Conservation (phyloP, 2,329 filamentous ascomycete species). For the Xylaria digitata region DNA sequence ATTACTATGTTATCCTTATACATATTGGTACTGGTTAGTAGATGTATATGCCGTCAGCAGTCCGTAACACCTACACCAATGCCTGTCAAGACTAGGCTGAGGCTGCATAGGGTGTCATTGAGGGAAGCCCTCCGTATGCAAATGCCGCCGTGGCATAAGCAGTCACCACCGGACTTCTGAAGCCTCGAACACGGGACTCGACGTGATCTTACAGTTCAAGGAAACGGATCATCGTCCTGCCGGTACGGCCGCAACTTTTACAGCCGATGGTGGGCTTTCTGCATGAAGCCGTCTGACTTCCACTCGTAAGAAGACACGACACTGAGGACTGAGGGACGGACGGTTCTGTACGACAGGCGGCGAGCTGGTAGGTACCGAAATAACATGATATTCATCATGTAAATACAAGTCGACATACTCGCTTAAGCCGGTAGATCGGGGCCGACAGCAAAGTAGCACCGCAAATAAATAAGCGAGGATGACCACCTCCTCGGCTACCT, state of each 20-base stretch:
- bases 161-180: not conserved
- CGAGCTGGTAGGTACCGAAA: not conserved
- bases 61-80: not conserved
- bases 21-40: not conserved
- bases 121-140: not conserved
- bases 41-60: not conserved
- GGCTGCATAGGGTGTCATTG: not conserved
- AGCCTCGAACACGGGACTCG: not conserved
- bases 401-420: slow-evolving; percentile 13
- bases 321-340: no score
- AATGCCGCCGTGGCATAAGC: not conserved
- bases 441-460: no score
- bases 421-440: no score
- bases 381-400: not conserved
- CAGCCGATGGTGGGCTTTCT: not conserved
- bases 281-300: slow-evolving; percentile 5
- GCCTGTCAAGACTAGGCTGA: not conserved
- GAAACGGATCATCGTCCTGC: not conserved
- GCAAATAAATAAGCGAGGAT: no score
- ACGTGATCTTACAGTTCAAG: not conserved
- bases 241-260: not conserved
- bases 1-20: not conserved
- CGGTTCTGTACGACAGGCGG: not conserved
- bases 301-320: not conserved
- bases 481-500: no score